phyloP scores from a whole-genome alignment of 2,329 filamentous ascomycete species.

The Colletotrichum endophyticum region DNA sequence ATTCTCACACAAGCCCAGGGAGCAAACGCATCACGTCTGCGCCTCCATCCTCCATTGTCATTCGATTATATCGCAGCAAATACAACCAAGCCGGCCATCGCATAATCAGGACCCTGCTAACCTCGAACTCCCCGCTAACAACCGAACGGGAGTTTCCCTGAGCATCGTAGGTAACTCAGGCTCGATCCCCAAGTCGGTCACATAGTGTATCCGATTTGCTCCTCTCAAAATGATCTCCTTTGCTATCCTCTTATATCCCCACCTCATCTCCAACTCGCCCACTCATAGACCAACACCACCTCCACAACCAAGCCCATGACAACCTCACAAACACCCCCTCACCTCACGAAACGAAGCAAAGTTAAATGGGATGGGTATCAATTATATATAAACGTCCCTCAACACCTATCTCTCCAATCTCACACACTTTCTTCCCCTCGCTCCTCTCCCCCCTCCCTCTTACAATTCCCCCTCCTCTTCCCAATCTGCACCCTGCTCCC shows the following conservation, averaged over 20 bases:
- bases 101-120: rapidly evolving
- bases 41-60: not conserved
- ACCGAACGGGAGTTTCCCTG: not conserved
- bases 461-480: not conserved
- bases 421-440: not conserved
- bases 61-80: not conserved
- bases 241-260: not conserved
- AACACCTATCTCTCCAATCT: not conserved
- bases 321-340: not conserved
- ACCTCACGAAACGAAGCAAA: slow-evolving; percentile 31
- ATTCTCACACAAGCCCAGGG: not conserved
- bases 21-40: rapidly evolving
- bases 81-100: not conserved
- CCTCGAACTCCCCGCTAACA: not conserved
- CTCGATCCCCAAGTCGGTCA: not conserved
- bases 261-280: not conserved
- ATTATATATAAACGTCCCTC: not conserved
- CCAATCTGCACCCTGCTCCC: not conserved
- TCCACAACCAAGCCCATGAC: not conserved
- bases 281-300: too few species aligned
- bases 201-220: not conserved
- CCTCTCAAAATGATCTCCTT: not conserved
- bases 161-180: not conserved
- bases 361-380: slow-evolving; percentile 41
- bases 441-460: not conserved